Base-by-base conservation (phyloP, 495 filamentous ascomycete species). In the Physcia stellaris region DNA sequence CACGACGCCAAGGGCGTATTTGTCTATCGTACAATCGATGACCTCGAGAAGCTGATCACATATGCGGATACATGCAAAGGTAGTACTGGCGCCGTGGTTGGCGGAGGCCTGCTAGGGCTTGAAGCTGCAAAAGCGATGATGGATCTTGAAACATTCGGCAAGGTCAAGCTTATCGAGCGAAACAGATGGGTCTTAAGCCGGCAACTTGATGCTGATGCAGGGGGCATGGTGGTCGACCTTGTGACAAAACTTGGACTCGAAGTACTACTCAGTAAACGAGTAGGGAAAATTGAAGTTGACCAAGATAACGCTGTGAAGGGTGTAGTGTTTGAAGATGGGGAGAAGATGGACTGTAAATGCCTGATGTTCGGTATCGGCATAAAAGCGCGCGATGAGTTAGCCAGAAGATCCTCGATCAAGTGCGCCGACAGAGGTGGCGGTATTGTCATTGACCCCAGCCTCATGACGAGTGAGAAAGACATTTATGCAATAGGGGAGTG, bases 61-160 rank as follows among this genome's bases (percentile, higher is more conserved):
- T 94, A 81, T 48, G 72, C 84, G 0, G 51, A 58, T 2, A 56
- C 61, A 10, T 70, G 75, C 32, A 82, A 75, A 43, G 86, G 83
- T 19, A 67, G 72, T 13, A 71, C 68, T 3, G 88, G 81, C 1
- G 76, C 75, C 2, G 84, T 90, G 1, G 86, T 96, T 10, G 88
- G 88, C n/a, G 88, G 88, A 24, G 88, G 88, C 1, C 51, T 96
- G 20, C 63, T 96, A 0, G 88, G 88, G 0, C 70, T 96, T 0
- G 88, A 96, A 66, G 88, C 88, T 19, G 88, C 88, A 24, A 93
- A 94, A 49, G 88, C 88, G 0, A 83, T 96, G 83, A 82, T 87
- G 60, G 88, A 94, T 53, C 60, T 96, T 12, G 63, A 81, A 48
- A 74, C 76, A 24, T 94, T 83, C 54, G 68, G 66, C 0, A 73